Evolutionary conservation across 1,139 yeast species (phyloP), one percentile per base, ranked within the genome.

Genomic region (Candida sojae): DNA sequence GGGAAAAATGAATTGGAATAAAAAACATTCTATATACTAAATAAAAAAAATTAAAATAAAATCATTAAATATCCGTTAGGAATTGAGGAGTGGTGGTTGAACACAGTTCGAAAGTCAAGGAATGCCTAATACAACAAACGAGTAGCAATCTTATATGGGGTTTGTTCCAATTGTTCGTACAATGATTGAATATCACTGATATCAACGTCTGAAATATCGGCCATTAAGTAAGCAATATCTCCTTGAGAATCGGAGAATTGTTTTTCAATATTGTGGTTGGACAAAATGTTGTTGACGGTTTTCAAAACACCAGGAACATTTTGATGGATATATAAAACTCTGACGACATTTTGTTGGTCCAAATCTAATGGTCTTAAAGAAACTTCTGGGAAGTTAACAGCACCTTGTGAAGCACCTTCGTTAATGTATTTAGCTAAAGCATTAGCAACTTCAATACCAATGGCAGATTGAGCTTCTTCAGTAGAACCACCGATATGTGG

Each of bases 401-500:
- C 93, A 62, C 97, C 98, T 49, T 81, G 80, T n/a, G 98, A 88
- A 60, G 85, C 79, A 75, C 99, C 99, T 76, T 93, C 99, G 71
- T 92, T 93, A 67, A 93, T 87, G 75, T 91, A 95, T 68, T 89
- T 90, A 57, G 92, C 79, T 64, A 93, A 79, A 31, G 96, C 83
- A 44, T 88, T 78, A 50, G 87, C 91, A 52, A 93, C 99, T 75
- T 93, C 99, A 53, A 92, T 78, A 72, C 99, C 99, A 66, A 93
- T 93, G 45, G 98, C 96, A 52, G 91, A 83, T 79, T 93, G 99
- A 32, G 99, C 99, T 76, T 93, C 99, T 72, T 93, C 98, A 43
- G 99, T 93, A 45, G 98, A 91, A 56, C 99, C 99, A 74, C 99
- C 99, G 61, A 93, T 93, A 66, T 93, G 99, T 35, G 99, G 99